Evolutionary conservation across 208 protist species (phyloP).

Genomic region (Vickermania ingenoplastis): DNA sequence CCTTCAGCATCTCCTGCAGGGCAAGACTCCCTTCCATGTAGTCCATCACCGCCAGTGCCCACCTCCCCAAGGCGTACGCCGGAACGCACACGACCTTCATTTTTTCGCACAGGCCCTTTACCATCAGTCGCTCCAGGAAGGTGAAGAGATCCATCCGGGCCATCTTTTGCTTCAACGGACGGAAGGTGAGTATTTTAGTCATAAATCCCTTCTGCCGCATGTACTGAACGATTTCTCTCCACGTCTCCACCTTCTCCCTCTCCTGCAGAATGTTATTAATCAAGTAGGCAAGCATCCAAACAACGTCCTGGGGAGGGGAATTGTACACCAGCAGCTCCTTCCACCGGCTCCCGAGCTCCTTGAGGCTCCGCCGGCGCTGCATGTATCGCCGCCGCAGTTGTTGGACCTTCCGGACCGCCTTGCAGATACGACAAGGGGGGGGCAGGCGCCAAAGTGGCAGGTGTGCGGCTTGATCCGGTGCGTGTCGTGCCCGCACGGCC

Average conservation of each 20-base stretch:
- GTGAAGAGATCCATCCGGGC: background rate
- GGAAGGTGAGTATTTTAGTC: background rate
- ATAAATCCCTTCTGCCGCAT: background rate
- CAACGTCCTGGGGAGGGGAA: background rate
- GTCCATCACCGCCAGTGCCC: background rate
- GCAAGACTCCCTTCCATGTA: background rate
- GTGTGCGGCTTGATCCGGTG: background rate
- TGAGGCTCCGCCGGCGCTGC: background rate
- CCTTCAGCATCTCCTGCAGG: background rate
- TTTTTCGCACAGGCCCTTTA: background rate
- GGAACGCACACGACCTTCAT: background rate
- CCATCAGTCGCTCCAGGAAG: background rate
- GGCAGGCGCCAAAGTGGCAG: background rate
- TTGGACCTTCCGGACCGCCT: background rate
- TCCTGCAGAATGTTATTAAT: background rate
- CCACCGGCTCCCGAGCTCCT: background rate
- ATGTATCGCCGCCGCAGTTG: background rate
- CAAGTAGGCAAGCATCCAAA: background rate
- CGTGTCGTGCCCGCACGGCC: background rate
- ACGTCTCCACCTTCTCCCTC: background rate
- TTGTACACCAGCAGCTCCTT: background rate
- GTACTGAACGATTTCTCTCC: background rate
- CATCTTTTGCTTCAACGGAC: background rate
- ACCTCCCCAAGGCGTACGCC: background rate
- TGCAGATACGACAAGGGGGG: background rate